Percentiles rank a stretch among this genome's conserved stretches.
These are phyloP conservation scores for Trichoderma oligosporum DNA, from an alignment of 2,329 filamentous ascomycete genomes.

Conservation along the genomic window DNA sequence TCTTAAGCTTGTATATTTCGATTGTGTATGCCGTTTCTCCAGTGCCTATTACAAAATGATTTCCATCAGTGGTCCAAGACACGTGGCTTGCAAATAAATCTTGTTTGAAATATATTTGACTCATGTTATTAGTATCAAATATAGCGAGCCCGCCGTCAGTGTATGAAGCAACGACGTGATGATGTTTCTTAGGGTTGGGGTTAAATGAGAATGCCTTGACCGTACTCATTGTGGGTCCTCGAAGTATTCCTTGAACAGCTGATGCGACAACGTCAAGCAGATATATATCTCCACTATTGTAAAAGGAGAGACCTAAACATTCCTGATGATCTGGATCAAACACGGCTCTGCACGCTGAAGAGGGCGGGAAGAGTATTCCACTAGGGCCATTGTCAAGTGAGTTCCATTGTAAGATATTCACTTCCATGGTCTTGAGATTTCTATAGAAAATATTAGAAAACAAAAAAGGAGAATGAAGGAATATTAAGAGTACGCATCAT, in stretches of 20 bases:
- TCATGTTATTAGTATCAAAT: background rate
- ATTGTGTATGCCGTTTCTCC: background rate
- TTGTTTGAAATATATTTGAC: background rate
- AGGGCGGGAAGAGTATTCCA: too few relatives aligned
- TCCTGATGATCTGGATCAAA: background rate
- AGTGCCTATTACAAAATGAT: background rate
- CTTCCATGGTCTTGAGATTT: too few relatives aligned
- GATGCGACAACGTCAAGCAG: background rate
- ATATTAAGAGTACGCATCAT: too few relatives aligned
- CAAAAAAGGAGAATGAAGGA: too few relatives aligned
- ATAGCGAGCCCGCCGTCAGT: background rate
- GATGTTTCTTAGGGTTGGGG: background rate
- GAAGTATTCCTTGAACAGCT: background rate
- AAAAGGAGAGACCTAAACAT: background rate
- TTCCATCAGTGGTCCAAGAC: background rate
- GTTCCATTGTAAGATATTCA: too few relatives aligned
- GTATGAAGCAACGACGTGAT: background rate
- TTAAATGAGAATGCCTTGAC: too few relatives aligned
- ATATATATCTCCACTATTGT: background rate
- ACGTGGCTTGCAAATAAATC: background rate
- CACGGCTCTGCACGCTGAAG: background rate
- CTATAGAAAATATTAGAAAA: too few relatives aligned
- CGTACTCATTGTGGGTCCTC: too few relatives aligned
- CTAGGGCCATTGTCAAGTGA: too few relatives aligned
- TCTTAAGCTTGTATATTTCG: background rate